A percentile compares a stretch with the other conserved stretches of the same genome.
Conservation (phyloP, 2,329 filamentous ascomycete genomes). For the Colletotrichum eremochloae region DNA sequence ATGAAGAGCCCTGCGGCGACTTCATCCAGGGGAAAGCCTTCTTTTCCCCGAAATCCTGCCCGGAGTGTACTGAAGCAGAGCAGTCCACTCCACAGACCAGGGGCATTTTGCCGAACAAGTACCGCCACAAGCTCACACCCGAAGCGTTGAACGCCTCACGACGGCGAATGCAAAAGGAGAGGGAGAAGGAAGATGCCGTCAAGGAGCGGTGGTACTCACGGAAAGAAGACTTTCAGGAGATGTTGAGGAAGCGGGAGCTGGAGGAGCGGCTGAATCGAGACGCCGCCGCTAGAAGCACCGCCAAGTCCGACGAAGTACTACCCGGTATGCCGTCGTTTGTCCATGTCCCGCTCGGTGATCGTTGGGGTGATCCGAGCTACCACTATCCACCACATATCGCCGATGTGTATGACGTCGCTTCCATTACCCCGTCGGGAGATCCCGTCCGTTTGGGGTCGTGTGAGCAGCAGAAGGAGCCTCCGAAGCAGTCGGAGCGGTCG, state of each 20-base stretch:
- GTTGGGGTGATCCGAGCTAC: slow-evolving; percentile 11
- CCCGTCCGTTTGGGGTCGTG: neutral
- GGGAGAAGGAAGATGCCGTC: slow-evolving; percentile 3
- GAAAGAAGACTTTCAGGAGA: neutral
- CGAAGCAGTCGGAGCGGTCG: neutral
- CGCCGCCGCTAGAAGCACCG: neutral
- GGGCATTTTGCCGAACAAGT: slow-evolving; percentile 25
- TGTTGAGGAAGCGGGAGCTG: neutral
- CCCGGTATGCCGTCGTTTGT: slow-evolving; percentile 14
- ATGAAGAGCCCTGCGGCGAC: slow-evolving; percentile 23
- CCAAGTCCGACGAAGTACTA: neutral
- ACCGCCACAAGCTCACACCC: slow-evolving; percentile 9
- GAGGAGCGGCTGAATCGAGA: neutral
- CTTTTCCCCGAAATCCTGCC: slow-evolving; percentile 6
- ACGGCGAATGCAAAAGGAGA: slow-evolving; percentile 16
- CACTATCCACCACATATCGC: slow-evolving; percentile 17
- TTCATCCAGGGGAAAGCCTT: slow-evolving; percentile 3
- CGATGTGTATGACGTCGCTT: neutral
- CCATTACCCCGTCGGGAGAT: neutral
- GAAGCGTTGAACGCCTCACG: slow-evolving; percentile 12
- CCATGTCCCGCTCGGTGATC: slow-evolving; percentile 18
- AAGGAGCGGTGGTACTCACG: slow-evolving; percentile 7
- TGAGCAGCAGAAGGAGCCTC: neutral
- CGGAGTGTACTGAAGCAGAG: slow-evolving; percentile 26
- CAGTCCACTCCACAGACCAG: slow-evolving; percentile 12